A percentile compares a stretch with the other conserved stretches of the same genome.
These are phyloP conservation scores for Elsinoe necatrix DNA, from an alignment of 2,329 filamentous ascomycete species.

Conservation along the genomic window DNA sequence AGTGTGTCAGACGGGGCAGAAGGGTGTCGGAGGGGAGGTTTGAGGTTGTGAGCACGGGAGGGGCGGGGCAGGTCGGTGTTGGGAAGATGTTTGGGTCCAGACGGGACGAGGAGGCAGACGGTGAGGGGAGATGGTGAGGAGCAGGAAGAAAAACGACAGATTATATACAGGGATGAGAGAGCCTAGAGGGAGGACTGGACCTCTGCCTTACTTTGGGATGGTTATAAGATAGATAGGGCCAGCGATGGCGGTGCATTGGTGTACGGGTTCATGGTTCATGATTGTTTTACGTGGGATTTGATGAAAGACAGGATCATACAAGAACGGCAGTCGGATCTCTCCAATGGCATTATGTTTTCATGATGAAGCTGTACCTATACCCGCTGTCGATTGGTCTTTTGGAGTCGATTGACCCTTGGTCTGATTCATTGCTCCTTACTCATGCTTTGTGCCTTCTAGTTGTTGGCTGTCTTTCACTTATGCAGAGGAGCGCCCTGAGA, in stretches of 20 bases:
- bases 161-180: not conserved
- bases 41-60: conserved; percentile 30
- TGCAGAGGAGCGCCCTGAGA: conserved; percentile 4
- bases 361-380: conserved; percentile 4
- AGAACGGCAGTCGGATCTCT: too few species aligned
- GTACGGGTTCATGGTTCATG: too few species aligned
- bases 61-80: conserved; percentile 5
- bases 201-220: not conserved
- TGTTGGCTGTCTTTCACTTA: not conserved
- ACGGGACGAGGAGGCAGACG: not conserved
- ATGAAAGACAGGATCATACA: too few species aligned
- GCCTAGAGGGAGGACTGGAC: conserved; percentile 4
- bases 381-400: not conserved
- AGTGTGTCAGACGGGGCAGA: conserved; percentile 68
- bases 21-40: conserved; percentile 69
- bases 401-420: not conserved
- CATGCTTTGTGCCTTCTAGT: not conserved
- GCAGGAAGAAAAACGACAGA: too few species aligned
- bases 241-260: not conserved
- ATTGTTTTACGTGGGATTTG: not conserved
- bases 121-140: not conserved
- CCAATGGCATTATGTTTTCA: not conserved
- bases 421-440: not conserved
- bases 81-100: not conserved
- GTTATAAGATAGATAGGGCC: not conserved